These are phyloP conservation scores for Choanephora cucurbitarum DNA, from an alignment of 371 early-diverging fungal genomes.

Conservation along the genomic window DNA sequence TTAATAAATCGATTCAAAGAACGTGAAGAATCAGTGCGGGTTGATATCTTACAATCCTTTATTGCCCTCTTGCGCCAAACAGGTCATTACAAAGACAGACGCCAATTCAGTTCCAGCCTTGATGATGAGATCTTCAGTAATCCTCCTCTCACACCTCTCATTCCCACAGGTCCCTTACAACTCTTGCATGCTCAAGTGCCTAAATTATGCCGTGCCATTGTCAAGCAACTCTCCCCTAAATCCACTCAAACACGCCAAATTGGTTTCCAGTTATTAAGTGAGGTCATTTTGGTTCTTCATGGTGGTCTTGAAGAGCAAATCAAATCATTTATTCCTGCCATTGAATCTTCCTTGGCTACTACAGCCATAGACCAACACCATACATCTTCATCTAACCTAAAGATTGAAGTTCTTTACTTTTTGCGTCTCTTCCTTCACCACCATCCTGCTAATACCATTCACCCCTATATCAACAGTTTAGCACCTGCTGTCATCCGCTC, in stretches of 20 bases:
- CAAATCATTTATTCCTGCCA: conserved; percentile 70
- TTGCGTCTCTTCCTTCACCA: conserved; percentile 67
- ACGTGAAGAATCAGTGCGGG: conserved; percentile 89
- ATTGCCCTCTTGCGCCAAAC: conserved; percentile 75
- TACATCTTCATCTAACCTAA: conserved; percentile 77
- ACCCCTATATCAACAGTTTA: conserved; percentile 55
- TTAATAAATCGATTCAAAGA: conserved; percentile 86
- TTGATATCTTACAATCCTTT: conserved; percentile 82
- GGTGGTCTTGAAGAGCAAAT: conserved; percentile 73
- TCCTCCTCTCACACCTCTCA: neutral
- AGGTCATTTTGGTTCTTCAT: conserved; percentile 69
- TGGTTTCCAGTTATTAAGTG: conserved; percentile 74
- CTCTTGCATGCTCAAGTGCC: conserved; percentile 62
- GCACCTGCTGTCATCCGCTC: conserved; percentile 67
- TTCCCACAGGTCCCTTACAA: conserved; percentile 42
- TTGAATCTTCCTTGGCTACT: conserved; percentile 65
- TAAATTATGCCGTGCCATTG: conserved; percentile 63
- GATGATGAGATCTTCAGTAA: conserved; percentile 32
- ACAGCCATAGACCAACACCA: conserved; percentile 52
- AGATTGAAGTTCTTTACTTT: conserved; percentile 81
- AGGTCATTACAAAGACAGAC: conserved; percentile 40
- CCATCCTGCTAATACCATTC: conserved; percentile 63
- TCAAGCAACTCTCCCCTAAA: conserved; percentile 73
- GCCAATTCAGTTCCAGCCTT: conserved; percentile 70
- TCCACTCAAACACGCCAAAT: conserved; percentile 77